These are phyloP conservation scores for Ceratobasidium sp. DNA, from an alignment of 1,284 basidiomycete species.

Conservation along the genomic window DNA sequence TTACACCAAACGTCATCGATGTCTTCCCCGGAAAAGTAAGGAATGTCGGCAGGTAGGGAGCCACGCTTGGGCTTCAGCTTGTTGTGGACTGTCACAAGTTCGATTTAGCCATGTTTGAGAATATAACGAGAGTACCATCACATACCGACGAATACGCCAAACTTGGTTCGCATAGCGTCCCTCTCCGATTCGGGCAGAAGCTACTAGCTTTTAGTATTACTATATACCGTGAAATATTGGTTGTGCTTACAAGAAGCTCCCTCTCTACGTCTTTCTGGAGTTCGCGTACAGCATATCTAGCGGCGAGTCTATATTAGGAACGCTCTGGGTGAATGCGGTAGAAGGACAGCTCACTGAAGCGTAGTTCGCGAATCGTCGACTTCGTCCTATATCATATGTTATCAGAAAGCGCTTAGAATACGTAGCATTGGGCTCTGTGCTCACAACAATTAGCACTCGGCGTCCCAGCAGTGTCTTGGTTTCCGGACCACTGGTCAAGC, in stretches of 20 bases:
- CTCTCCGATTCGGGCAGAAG: constrained; percentile 76
- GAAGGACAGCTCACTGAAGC: constrained; percentile 70
- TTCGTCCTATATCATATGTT: constrained; percentile 76
- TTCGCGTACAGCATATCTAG: constrained; percentile 88
- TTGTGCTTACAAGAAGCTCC: constrained; percentile 66
- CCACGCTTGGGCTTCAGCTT: constrained; percentile 89
- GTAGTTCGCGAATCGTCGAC: constrained; percentile 95
- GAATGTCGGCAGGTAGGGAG: constrained; percentile 72
- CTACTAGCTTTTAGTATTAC: constrained; percentile 18
- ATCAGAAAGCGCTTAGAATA: not conserved
- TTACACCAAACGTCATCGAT: constrained; percentile 71
- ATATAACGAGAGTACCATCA: not conserved
- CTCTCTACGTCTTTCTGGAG: constrained; percentile 87
- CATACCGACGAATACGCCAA: constrained; percentile 83
- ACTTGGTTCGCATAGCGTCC: constrained; percentile 80
- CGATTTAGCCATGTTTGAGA: not conserved
- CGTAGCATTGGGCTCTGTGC: not conserved
- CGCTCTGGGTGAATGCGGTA: constrained; percentile 21
- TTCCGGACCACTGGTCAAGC: constrained; percentile 67
- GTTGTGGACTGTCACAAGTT: constrained; percentile 78
- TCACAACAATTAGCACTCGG: constrained; percentile 84
- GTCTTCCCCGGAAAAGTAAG: constrained; percentile 62
- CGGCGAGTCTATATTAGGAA: constrained; percentile 11
- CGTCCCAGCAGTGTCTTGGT: constrained; percentile 82
- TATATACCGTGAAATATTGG: not conserved